Conservation (phyloP, 2,329 filamentous ascomycete species). For the Bipolaris cookei region DNA sequence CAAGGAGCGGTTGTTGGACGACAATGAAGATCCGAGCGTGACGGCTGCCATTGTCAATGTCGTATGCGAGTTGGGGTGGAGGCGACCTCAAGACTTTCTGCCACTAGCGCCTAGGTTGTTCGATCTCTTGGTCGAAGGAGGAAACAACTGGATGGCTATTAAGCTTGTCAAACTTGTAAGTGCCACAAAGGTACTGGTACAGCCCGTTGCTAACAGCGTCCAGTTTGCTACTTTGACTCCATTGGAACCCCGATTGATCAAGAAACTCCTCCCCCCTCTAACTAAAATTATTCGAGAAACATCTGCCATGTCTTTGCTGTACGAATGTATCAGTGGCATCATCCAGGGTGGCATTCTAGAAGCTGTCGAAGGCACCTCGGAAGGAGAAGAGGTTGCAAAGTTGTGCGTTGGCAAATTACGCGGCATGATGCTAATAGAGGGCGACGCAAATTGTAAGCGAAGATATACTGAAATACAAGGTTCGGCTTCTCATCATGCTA, state of each 20-base stretch:
- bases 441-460: conserved; percentile 84
- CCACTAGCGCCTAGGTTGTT: conserved; percentile 90
- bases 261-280: conserved; percentile 87
- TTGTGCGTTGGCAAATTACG: conserved; percentile 91
- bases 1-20: conserved; percentile 90
- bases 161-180: conserved; percentile 94
- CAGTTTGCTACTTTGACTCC: conserved; percentile 95
- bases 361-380: conserved; percentile 76
- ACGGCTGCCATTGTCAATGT: conserved; percentile 97
- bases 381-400: conserved; percentile 88
- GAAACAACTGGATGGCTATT: conserved; percentile 99
- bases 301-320: conserved; percentile 95
- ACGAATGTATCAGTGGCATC: conserved; percentile 98
- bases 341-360: conserved; percentile 95
- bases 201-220: conserved; percentile 14
- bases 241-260: conserved; percentile 86
- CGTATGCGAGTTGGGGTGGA: conserved; percentile 93
- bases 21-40: conserved; percentile 87
- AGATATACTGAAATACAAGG: conserved; percentile 17
- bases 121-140: conserved; percentile 86
- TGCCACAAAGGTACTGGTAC: conserved; percentile 13
- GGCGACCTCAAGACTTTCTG: conserved; percentile 90
- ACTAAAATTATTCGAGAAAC: conserved; percentile 94
- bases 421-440: conserved; percentile 91
- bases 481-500: conserved; percentile 20